Base-by-base conservation (phyloP, 139 green algal species). In the Pseudopediastrum boryanum region DNA sequence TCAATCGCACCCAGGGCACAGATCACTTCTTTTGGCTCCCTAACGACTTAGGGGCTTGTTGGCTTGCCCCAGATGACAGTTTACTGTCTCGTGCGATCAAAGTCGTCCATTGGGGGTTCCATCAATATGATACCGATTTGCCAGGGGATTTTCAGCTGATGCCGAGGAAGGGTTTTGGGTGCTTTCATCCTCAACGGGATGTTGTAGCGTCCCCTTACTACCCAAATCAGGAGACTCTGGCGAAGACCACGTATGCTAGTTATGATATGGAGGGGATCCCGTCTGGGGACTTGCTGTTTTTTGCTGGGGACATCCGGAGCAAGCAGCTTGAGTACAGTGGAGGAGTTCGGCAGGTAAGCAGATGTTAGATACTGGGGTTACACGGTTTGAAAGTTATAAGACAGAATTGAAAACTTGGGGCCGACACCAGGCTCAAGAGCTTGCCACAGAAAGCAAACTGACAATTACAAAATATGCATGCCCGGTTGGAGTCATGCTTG, bases 21-120 rank as follows among this genome's bases (percentile, higher is more conserved):
- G 78, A 86, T 25, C 82, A 86, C 76, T 86, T 86, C 39, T 35
- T 82, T 12, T 85, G 79, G 39, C 44, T 80, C 25, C 39, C 81
- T 0, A 70, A 63, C 38, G 81, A 85, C 67, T 50, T 69, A 36
- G 69, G 75, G 39, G 69, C 56, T 36, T 80, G 82, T 29, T 74
- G 77, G 44, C 52, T 77, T 6, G 73, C 77, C 21, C 50, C 78
- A 4, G 78, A 54, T 13, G 77, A 88, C 52, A 29, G 67, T 8
- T 61, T 78, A 3, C 43, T 78, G 19, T 36, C 33, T n/a, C 33
- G 42, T 23, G 38, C 81, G 8, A 69, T 78, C 4, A 78, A 83
- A 39, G n/a, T 88, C 2, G 61, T 71, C 0, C 84, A 84, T 41
- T 88, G 84, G 70, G 84, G 84, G 0, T 70, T 78, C 33, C 84